Evolutionary conservation across 331 rosid species (phyloP).

Genomic region (Dryas integrifolia): DNA sequence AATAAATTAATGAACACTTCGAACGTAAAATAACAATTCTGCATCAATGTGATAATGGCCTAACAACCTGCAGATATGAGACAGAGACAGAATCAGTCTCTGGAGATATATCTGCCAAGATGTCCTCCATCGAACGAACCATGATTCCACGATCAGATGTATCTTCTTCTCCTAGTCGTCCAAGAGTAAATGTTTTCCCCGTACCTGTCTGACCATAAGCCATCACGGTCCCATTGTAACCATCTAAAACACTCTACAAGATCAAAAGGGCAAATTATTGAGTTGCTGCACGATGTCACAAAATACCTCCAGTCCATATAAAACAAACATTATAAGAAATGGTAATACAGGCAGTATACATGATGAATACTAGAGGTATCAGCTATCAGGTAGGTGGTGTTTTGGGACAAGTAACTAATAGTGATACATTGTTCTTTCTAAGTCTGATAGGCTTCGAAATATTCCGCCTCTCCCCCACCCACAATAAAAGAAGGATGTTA

Average conservation of each 20-base stretch:
- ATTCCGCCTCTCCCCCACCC: background rate
- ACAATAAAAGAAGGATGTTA: background rate
- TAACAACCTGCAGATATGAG: constrained; percentile 78
- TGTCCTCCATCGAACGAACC: constrained; percentile 98
- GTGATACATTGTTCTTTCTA: background rate
- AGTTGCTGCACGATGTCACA: background rate
- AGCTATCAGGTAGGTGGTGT: background rate
- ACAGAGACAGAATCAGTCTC: constrained; percentile 74
- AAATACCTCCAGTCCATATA: background rate
- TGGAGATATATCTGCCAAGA: constrained; percentile 68
- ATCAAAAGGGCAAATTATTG: constrained; percentile 15
- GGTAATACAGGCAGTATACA: background rate
- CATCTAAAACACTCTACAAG: constrained; percentile 88
- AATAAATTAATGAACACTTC: background rate
- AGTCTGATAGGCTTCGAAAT: background rate
- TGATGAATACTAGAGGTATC: background rate
- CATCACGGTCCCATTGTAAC: constrained; percentile 98
- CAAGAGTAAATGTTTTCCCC: constrained; percentile 96
- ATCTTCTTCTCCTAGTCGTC: constrained; percentile 80
- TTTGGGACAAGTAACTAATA: background rate
- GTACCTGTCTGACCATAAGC: constrained; percentile 99
- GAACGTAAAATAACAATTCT: background rate
- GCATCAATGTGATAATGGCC: background rate
- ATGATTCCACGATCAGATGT: constrained; percentile 85
- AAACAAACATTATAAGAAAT: background rate